Percentiles rank a stretch among this genome's conserved stretches.
phyloP scores from a whole-genome alignment of 2,329 filamentous ascomycete genomes.

The Xylariaceae sp. region DNA sequence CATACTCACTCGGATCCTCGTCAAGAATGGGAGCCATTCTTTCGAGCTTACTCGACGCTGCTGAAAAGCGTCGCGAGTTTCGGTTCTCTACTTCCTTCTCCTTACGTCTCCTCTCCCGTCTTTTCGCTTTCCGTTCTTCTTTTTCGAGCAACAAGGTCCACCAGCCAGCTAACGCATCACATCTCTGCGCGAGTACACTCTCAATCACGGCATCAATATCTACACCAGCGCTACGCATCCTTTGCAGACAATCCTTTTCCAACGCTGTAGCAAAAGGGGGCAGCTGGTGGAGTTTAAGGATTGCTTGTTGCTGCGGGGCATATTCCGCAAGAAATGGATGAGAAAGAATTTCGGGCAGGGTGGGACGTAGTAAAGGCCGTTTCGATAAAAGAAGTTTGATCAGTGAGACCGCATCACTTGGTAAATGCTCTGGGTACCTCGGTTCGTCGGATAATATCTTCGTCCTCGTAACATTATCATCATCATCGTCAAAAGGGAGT shows the following conservation, averaged over 20 bases:
- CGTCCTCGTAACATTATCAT: constrained; percentile 84
- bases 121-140: constrained; percentile 83
- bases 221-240: constrained; percentile 92
- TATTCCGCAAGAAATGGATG: constrained; percentile 89
- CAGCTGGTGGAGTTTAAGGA: constrained; percentile 80
- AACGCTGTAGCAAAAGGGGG: constrained; percentile 83
- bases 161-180: constrained; percentile 91
- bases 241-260: constrained; percentile 88
- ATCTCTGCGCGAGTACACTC: constrained; percentile 87
- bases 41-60: constrained; percentile 86
- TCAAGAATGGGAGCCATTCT: constrained; percentile 77
- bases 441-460: constrained; percentile 88
- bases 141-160: constrained; percentile 95
- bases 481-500: constrained; percentile 94
- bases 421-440: constrained; percentile 80
- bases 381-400: constrained; percentile 87
- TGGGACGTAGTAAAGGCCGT: constrained; percentile 81
- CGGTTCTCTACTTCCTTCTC: constrained; percentile 85
- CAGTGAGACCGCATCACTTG: constrained; percentile 77
- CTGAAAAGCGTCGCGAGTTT: constrained; percentile 81
- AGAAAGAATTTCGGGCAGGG: constrained; percentile 81
- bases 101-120: constrained; percentile 81
- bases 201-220: constrained; percentile 95
- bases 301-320: constrained; percentile 86
- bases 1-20: constrained; percentile 70